Conservation (phyloP, 805 yeast species). For the Starmerella powellii region DNA sequence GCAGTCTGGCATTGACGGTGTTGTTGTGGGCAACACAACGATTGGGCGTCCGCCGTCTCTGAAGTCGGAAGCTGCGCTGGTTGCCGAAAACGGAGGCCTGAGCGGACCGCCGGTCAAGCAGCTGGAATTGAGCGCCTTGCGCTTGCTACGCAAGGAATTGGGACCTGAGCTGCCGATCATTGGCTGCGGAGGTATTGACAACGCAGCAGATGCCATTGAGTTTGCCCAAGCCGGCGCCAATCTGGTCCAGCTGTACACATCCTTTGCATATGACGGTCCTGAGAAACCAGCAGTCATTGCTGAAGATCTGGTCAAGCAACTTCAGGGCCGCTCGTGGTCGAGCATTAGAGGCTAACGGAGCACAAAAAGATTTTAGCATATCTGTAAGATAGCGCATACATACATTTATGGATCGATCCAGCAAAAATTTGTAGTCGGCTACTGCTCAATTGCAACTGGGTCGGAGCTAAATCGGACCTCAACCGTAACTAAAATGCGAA, state of each 20-base stretch:
- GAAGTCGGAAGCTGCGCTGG: conserved; percentile 35
- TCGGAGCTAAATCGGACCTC: too few species aligned
- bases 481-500: too few species aligned
- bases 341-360: conserved; percentile 27
- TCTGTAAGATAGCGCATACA: too few species aligned
- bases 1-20: conserved; percentile 72
- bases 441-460: too few species aligned
- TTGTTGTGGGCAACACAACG: conserved; percentile 85
- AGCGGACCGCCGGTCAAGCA: conserved; percentile 90
- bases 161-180: conserved; percentile 64
- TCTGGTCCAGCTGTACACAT: conserved; percentile 76
- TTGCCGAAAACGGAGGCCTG: conserved; percentile 57
- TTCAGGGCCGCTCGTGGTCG: conserved; percentile 78
- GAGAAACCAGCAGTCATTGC: conserved; percentile 57
- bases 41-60: conserved; percentile 63
- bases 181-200: conserved; percentile 91
- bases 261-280: conserved; percentile 88
- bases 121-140: conserved; percentile 57
- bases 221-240: conserved; percentile 90
- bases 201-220: conserved; percentile 79
- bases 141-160: conserved; percentile 58
- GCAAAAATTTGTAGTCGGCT: too few species aligned
- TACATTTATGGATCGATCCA: too few species aligned
- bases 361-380: background rate
- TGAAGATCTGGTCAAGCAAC: conserved; percentile 45